Evolutionary conservation across 2,329 filamentous ascomycete genomes (phyloP).

Genomic region (Rutstroemia sydowiana): DNA sequence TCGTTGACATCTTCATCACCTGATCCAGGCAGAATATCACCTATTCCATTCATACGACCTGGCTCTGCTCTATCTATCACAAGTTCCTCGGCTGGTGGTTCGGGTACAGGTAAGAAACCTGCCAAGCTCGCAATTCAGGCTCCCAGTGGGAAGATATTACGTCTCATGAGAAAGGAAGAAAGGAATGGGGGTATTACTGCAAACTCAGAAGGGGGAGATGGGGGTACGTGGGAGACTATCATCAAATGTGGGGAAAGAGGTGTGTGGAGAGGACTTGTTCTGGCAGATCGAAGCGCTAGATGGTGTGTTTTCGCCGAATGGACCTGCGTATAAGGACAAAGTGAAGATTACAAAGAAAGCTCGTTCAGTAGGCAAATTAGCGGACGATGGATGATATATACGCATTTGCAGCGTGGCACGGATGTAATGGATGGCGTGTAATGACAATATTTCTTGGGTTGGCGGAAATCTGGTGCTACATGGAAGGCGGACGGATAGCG

Average conservation of each 20-base stretch:
- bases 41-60: constrained; percentile 55
- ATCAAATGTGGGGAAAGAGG: constrained; percentile 83
- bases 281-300: constrained; percentile 74
- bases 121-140: constrained; percentile 94
- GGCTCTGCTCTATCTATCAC: constrained; percentile 59
- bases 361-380: not conserved
- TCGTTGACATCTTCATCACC: constrained; percentile 38
- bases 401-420: constrained; percentile 3
- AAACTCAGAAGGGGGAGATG: constrained; percentile 56
- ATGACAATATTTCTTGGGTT: constrained; percentile 5
- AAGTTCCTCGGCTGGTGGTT: constrained; percentile 48
- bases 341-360: not conserved
- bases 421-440: constrained; percentile 8
- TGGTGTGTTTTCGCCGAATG: constrained; percentile 95
- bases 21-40: constrained; percentile 34
- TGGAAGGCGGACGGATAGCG: not conserved
- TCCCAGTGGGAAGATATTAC: constrained; percentile 87
- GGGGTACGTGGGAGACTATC: constrained; percentile 79
- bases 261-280: constrained; percentile 71
- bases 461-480: not conserved
- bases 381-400: constrained; percentile 1
- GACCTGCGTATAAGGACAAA: constrained; percentile 33
- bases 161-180: constrained; percentile 77
- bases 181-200: constrained; percentile 29
- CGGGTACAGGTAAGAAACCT: constrained; percentile 65